Percentiles rank a stretch among this genome's conserved stretches.
These are phyloP conservation scores for Ustilago xerochloae DNA, from an alignment of 1,284 basidiomycete species.

Conservation along the genomic window DNA sequence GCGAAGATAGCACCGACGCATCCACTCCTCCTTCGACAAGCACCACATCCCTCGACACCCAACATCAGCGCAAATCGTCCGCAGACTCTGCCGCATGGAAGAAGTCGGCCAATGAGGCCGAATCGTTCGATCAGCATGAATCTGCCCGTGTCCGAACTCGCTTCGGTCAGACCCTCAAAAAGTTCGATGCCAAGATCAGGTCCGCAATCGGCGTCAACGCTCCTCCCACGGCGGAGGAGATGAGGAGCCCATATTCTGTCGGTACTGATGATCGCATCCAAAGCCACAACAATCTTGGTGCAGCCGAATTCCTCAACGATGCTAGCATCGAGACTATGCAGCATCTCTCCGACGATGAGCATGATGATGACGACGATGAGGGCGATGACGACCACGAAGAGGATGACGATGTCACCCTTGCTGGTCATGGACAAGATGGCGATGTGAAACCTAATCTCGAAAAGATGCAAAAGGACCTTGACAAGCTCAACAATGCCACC, in stretches of 20 bases:
- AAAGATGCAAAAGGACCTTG: conserved; percentile 6
- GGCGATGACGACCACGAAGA: conserved; percentile 10
- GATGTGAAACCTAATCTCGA: not conserved
- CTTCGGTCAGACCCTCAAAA: conserved; percentile 32
- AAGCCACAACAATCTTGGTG: conserved; percentile 16
- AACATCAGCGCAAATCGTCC: not conserved
- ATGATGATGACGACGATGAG: conserved; percentile 22
- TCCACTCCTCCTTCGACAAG: not conserved
- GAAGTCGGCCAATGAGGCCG: conserved; percentile 19
- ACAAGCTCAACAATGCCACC: conserved; percentile 2
- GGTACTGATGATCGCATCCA: conserved; percentile 34
- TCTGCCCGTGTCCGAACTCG: conserved; percentile 7
- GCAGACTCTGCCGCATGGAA: conserved; percentile 34
- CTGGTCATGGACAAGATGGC: not conserved
- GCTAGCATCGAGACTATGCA: conserved; percentile 38
- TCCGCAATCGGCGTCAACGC: conserved; percentile 26
- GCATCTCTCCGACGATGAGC: conserved; percentile 31
- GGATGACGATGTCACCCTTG: conserved; percentile 15
- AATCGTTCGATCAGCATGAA: conserved; percentile 23
- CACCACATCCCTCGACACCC: not conserved
- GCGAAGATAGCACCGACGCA: conserved; percentile 1
- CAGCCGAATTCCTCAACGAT: conserved; percentile 42
- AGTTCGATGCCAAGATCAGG: conserved; percentile 32
- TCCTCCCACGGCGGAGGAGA: conserved; percentile 32
- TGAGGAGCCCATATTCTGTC: conserved; percentile 37